Base-by-base conservation (phyloP, 441 rosid species). In the Dalechampia spathulata region DNA sequence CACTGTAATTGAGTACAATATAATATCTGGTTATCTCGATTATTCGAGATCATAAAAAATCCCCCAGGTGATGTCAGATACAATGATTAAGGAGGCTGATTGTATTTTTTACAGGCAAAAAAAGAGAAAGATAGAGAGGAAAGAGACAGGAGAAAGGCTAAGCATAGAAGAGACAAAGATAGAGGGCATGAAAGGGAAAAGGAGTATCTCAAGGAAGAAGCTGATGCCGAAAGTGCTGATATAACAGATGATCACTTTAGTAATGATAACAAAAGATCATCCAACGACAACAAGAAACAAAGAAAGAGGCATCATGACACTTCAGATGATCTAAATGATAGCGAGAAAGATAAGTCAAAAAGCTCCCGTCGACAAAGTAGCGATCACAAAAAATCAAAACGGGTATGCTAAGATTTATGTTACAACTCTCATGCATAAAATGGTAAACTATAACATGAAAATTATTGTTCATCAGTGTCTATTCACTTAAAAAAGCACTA, bases 331-430 rank as follows among this genome's bases (percentile, higher is more conserved):
- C 72, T 60, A 32, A 90, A 87, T 65, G 84, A 71, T 72, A 90
- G 75, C 45, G 97, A 90, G 58, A 87, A 72, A 58, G 91, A 85
- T 71, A 82, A 78, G 43, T 67, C 84, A 8, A 87, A 74, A 63
- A 82, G 78, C 71, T 87, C 93, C 10, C 94, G 82, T 52, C 83
- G 80, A 67, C 96, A 83, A 54, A 73, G 87, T 44, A 75, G 73
- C 34, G 96, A 90, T 63, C 79, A 86, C 15, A 87, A 84, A 76
- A 93, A 81, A 76, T 80, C 91, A 64, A 83, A 84, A 79, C 79
- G 83, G 91, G 99, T 83, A 72, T 38, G 58, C 46, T 45, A 16
- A 40, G 40, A 11, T 50, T 42, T 48, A 15, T 20, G n/a, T 14
- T 32, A 15, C 30, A 1, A 22, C 8, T 6, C n/a, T 25, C 14